Evolutionary conservation across 225 moss, liverwort and hornwort genomes (phyloP).

Genomic region (Lunularia cruciata): DNA sequence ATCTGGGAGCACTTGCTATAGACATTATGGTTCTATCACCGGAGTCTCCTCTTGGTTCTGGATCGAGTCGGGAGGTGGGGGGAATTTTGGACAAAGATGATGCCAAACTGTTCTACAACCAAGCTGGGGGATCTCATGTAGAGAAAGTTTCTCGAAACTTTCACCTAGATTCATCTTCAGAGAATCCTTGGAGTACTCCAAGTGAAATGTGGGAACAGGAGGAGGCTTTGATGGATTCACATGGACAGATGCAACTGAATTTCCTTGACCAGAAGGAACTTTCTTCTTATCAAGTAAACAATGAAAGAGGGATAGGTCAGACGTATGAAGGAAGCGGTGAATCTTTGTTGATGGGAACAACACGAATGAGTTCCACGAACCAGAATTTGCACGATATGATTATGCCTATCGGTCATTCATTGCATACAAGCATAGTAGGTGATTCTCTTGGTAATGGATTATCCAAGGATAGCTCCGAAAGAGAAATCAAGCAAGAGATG

Average conservation of each 20-base stretch:
- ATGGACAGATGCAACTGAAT: constrained; percentile 66
- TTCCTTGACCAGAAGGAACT: constrained; percentile 32
- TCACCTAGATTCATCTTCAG: constrained; percentile 42
- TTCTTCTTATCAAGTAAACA: too few relatives aligned
- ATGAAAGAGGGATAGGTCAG: constrained; percentile 26
- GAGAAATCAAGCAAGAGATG: constrained; percentile 92
- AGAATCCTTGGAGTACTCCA: constrained; percentile 59
- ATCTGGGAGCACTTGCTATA: background rate
- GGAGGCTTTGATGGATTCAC: constrained; percentile 69
- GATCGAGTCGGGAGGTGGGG: constrained; percentile 34
- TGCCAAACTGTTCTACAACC: constrained; percentile 64
- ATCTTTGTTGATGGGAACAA: constrained; percentile 28
- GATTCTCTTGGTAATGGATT: constrained; percentile 70
- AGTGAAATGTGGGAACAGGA: constrained; percentile 86
- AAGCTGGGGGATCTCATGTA: constrained; percentile 5
- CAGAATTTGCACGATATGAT: constrained; percentile 59
- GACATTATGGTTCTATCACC: constrained; percentile 43
- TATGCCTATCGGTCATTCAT: constrained; percentile 28
- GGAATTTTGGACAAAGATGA: constrained; percentile 71
- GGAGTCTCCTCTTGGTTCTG: constrained; percentile 31
- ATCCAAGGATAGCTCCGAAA: constrained; percentile 81
- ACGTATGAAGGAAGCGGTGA: constrained; percentile 37
- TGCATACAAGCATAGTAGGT: constrained; percentile 47
- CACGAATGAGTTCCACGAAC: constrained; percentile 24
- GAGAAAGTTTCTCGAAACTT: constrained; percentile 32